phyloP scores from a whole-genome alignment of 1,284 basidiomycete genomes.

The Sporisorium exsertum region DNA sequence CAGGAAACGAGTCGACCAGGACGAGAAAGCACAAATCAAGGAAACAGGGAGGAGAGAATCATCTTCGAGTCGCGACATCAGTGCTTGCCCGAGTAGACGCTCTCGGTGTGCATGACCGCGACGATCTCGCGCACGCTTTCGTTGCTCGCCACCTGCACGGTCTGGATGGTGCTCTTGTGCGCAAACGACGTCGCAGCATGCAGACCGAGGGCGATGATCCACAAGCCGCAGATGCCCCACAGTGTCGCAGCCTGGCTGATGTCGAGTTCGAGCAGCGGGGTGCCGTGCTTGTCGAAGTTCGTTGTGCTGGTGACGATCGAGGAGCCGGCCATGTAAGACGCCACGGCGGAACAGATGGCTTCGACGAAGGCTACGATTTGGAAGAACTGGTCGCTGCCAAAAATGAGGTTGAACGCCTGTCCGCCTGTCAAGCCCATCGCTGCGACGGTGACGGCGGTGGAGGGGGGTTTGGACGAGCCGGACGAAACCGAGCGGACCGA shows the following conservation, averaged over 20 bases:
- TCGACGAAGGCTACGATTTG: slow-evolving; percentile 46
- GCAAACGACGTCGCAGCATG: slow-evolving; percentile 46
- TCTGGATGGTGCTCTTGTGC: slow-evolving; percentile 43
- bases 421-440: slow-evolving; percentile 31
- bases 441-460: slow-evolving; percentile 26
- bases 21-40: slow-evolving; percentile 1
- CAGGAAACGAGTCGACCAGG: not conserved
- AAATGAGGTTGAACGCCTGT: slow-evolving; percentile 47
- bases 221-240: slow-evolving; percentile 49
- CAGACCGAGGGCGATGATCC: slow-evolving; percentile 36
- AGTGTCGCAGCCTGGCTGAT: slow-evolving; percentile 46
- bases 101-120: slow-evolving; percentile 48
- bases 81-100: slow-evolving; percentile 41
- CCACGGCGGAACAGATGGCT: slow-evolving; percentile 43
- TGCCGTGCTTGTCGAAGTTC: slow-evolving; percentile 22
- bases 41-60: not conserved
- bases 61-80: not conserved
- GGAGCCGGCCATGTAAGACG: slow-evolving; percentile 43
- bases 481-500: slow-evolving; percentile 15
- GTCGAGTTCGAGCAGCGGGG: slow-evolving; percentile 33
- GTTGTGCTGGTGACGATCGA: slow-evolving; percentile 27
- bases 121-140: slow-evolving; percentile 48
- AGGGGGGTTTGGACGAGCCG: slow-evolving; percentile 18
- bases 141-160: slow-evolving; percentile 34
- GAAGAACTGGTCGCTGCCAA: slow-evolving; percentile 48